Conservation (phyloP, 2,329 filamentous ascomycete species). For the Pseudogymnoascus sp. region DNA sequence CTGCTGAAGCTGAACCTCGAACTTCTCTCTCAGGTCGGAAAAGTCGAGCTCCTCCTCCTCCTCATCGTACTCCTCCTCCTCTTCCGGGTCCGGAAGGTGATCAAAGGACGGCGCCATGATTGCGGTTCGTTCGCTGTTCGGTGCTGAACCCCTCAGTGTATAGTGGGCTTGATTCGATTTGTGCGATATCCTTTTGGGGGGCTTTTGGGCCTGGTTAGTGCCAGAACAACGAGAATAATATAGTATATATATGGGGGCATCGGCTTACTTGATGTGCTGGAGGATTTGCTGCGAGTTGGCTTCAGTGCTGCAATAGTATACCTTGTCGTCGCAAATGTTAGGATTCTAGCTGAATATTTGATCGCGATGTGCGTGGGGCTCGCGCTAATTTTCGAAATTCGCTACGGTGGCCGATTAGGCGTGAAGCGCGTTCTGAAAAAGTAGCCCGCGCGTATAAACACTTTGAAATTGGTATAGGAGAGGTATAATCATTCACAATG, state of each 20-base stretch:
- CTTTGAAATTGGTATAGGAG: conserved; percentile 2
- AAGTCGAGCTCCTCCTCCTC: conserved; percentile 92
- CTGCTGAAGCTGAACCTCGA: conserved; percentile 91
- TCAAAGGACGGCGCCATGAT: conserved; percentile 94
- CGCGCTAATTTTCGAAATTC: conserved; percentile 10
- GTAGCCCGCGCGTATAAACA: conserved; percentile 8
- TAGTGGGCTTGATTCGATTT: conserved; percentile 4
- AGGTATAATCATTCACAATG: conserved; percentile 20
- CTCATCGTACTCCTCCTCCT: conserved; percentile 77
- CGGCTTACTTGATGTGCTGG: background rate
- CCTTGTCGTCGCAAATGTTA: conserved; percentile 9
- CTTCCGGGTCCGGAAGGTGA: conserved; percentile 82
- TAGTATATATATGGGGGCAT: conserved; percentile 2
- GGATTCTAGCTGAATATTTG: conserved; percentile 9
- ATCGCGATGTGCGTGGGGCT: conserved; percentile 9
- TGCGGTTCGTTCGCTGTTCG: conserved; percentile 18
- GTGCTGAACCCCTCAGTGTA: conserved; percentile 3
- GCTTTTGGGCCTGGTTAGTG: conserved; percentile 2
- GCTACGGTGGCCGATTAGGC: conserved; percentile 8
- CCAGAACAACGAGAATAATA: conserved; percentile 1
- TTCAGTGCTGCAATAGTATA: conserved; percentile 8
- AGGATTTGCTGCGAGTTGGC: conserved; percentile 2
- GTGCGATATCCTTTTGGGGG: conserved; percentile 2
- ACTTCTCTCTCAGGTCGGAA: conserved; percentile 87
- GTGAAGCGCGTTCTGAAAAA: conserved; percentile 10